Conservation (phyloP, 768 basidiomycete species). For the Lanmaoa rubissima region DNA sequence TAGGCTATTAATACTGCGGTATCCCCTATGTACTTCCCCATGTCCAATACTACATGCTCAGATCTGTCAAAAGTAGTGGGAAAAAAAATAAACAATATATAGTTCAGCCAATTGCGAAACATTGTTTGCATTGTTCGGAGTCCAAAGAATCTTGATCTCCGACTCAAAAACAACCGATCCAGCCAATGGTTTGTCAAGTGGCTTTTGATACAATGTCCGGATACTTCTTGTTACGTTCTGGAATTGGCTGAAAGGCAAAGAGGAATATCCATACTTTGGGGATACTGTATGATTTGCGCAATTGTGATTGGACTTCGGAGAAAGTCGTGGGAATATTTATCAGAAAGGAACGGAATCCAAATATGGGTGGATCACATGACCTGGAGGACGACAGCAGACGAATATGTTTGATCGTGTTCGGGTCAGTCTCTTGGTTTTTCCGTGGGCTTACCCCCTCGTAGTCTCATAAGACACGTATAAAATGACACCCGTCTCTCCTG, state of each 20-base stretch:
- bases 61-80: too few species aligned
- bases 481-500: neutral
- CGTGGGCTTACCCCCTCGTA: neutral
- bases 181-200: too few species aligned
- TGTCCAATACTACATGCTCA: too few species aligned
- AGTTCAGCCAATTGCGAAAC: too few species aligned
- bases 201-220: too few species aligned
- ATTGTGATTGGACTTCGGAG: neutral
- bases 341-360: conserved; percentile 7
- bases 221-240: too few species aligned
- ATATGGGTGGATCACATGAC: neutral
- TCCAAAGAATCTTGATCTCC: neutral
- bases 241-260: too few species aligned
- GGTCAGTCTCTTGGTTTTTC: neutral
- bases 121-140: too few species aligned
- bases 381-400: neutral
- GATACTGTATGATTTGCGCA: too few species aligned
- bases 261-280: too few species aligned
- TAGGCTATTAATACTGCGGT: neutral
- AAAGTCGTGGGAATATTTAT: neutral
- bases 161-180: neutral
- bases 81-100: too few species aligned
- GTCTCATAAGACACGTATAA: neutral
- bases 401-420: neutral
- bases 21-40: neutral